Percentiles rank a stretch among this genome's conserved stretches.
Evolutionary conservation across 1,139 yeast species (phyloP).

Genomic region (Geotrichum phurueaensis): DNA sequence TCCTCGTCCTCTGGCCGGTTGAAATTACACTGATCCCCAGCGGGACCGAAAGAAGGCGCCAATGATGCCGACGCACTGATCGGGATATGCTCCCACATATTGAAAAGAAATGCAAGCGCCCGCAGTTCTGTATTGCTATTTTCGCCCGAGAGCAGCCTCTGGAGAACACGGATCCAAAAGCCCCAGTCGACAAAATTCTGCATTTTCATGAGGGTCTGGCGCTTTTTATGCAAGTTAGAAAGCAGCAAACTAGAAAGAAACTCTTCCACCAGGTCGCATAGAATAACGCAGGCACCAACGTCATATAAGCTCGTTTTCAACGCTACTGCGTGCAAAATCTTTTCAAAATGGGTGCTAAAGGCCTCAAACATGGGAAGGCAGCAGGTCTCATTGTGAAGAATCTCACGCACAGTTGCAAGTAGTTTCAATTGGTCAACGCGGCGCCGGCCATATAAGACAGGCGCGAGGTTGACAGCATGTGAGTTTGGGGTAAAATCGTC

Average conservation of each 20-base stretch:
- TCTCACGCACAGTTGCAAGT: slow-evolving; percentile 34
- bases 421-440: slow-evolving; percentile 36
- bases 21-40: not conserved
- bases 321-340: slow-evolving; percentile 37
- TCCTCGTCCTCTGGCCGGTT: not conserved
- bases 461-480: slow-evolving; percentile 16
- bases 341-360: slow-evolving; percentile 36
- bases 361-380: slow-evolving; percentile 31
- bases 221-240: slow-evolving; percentile 25
- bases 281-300: slow-evolving; percentile 43
- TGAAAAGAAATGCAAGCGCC: slow-evolving; percentile 60
- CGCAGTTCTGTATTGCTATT: slow-evolving; percentile 59
- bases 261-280: slow-evolving; percentile 46
- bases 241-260: slow-evolving; percentile 31
- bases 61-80: slow-evolving; percentile 23
- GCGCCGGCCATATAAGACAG: slow-evolving; percentile 23
- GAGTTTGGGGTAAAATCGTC: slow-evolving; percentile 7
- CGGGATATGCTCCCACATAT: slow-evolving; percentile 73
- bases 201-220: slow-evolving; percentile 26
- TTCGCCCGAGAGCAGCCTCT: slow-evolving; percentile 52
- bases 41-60: not conserved
- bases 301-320: slow-evolving; percentile 35
- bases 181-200: slow-evolving; percentile 52
- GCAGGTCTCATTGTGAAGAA: slow-evolving; percentile 33
- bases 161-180: slow-evolving; percentile 62